Evolutionary conservation across 2,329 filamentous ascomycete species (phyloP), one percentile per base, ranked within the genome.

Genomic region (Neopestalotiopsis sp.): DNA sequence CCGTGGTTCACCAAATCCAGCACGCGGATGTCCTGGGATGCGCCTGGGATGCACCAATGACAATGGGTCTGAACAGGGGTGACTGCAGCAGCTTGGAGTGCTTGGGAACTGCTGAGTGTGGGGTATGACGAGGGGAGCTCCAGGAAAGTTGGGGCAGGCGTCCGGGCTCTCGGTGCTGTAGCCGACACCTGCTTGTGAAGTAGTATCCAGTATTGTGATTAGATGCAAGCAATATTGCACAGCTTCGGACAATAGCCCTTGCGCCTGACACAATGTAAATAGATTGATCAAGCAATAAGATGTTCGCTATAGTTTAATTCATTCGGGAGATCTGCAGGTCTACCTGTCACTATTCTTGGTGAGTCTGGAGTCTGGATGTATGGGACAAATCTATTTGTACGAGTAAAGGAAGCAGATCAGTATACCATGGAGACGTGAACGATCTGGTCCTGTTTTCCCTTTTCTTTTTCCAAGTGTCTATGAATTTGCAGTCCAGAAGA

Each of bases 51-150:
- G 59, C 57, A 52, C 45, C 45, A 52, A 52, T 52, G 45, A 20
- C n/a, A 42, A 38, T 24, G 62, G 20, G 13, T 49, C 40, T 38
- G 24, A 65, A 49, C 42, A 34, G 49, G 49, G 64, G 45, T 32
- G 34, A 32, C 9, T 40, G 28, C 49, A 59, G 30, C 34, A 38
- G 34, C 34, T 38, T 38, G 34, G 6, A 24, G 14, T 32, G 64
- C 49, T 58, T 38, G 64, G 49, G 38, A 45, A 38, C 45, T n/a
- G 56, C 65, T 56, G 56, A 67, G 65, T 67, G 65, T 60, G 65
- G 65, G 65, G 65, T 67, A 67, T 20, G 63, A 66, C 34, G 63
- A 66, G 63, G 63, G 63, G 63, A 66, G 42, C 30, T 20, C 20
- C 20, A 32, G 14, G 32, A 59, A 30, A 30, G 24, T 59, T 59